Evolutionary conservation across 2,329 filamentous ascomycete species (phyloP), one percentile per base, ranked within the genome.

Genomic region (Diaporthe citriasiana): DNA sequence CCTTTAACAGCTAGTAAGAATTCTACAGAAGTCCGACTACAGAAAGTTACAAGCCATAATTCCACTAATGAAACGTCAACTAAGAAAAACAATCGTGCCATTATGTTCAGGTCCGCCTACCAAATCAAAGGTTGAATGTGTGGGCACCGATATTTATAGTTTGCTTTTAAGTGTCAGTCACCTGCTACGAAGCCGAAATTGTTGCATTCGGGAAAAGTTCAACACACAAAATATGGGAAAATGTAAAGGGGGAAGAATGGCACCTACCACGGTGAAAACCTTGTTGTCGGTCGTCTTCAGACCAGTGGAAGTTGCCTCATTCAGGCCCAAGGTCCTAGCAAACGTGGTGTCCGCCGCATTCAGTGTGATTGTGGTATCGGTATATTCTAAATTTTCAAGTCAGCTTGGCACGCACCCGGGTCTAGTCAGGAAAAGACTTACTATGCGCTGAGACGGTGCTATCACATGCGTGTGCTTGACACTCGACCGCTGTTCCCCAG

Each of bases 401-500:
- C 42, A 65, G 60, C 12, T 35, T 15, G 19, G n/a, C 19, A n/a
- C 27, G 17, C 7, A 50, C 10, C 35, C 10, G 27, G 35, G 6
- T 4, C 10, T 6, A 25, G 27, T 47, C 19, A 47, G 33, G 13
- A 40, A 22, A n/a, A 50, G 17, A 57, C 55, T 60, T 17, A 60
- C 69, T 50, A 25, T 71, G 69, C 27, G 69, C 69, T 10, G 40
- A n/a, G 27, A 60, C 69, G 19, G 27, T 27, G 27, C 69, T 57
- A 17, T 59, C 38, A 22, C 69, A 71, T 38, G 35, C 69, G 12
- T 71, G 42, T 51, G 53, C 69, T 35, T 71, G 69, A 57, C 69
- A 71, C 40, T 71, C 69, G 10, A 56, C 53, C 3, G 69, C 69
- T 17, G 69, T 71, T 35, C 69, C 69, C 69, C 69, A 71, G 19